Percentiles rank a stretch among this genome's conserved stretches.
Conservation (phyloP, 805 yeast species). For the Candida jianshihensis region DNA sequence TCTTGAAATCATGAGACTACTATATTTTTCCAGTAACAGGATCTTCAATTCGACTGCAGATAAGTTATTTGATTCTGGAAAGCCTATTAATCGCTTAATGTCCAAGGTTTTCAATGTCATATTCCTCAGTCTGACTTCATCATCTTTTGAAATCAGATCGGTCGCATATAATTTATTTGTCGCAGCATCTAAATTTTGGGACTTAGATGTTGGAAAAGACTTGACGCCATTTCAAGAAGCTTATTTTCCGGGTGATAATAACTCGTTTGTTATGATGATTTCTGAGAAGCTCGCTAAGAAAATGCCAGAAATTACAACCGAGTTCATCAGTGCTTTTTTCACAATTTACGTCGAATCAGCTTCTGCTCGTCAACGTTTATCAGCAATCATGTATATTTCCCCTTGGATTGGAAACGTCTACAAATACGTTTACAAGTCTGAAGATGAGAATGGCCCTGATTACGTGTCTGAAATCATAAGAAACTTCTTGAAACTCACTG, state of each 20-base stretch:
- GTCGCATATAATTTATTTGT: constrained; percentile 60
- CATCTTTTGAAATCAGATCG: constrained; percentile 49
- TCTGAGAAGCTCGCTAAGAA: constrained; percentile 49
- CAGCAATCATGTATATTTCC: constrained; percentile 38
- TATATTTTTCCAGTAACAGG: constrained; percentile 60
- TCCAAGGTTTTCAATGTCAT: constrained; percentile 59
- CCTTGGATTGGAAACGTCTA: constrained; percentile 75
- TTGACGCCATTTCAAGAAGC: constrained; percentile 50
- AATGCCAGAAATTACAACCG: constrained; percentile 54
- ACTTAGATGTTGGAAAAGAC: constrained; percentile 51
- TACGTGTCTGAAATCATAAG: constrained; percentile 55
- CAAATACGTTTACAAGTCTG: constrained; percentile 45
- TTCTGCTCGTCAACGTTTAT: constrained; percentile 21
- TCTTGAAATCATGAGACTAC: constrained; percentile 60
- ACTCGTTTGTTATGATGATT: constrained; percentile 50
- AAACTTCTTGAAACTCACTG: constrained; percentile 52
- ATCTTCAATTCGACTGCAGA: constrained; percentile 26
- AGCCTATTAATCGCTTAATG: constrained; percentile 35
- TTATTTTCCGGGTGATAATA: constrained; percentile 61
- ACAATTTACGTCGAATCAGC: constrained; percentile 41
- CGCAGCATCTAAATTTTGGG: constrained; percentile 52
- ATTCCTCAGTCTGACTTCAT: constrained; percentile 61
- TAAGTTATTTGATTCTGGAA: constrained; percentile 12
- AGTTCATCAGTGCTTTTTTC: constrained; percentile 45
- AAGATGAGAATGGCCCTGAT: constrained; percentile 53